Percentiles rank a stretch among this genome's conserved stretches.
These are phyloP conservation scores for Ascochyta lentis DNA, from an alignment of 2,329 filamentous ascomycete species.

Conservation along the genomic window DNA sequence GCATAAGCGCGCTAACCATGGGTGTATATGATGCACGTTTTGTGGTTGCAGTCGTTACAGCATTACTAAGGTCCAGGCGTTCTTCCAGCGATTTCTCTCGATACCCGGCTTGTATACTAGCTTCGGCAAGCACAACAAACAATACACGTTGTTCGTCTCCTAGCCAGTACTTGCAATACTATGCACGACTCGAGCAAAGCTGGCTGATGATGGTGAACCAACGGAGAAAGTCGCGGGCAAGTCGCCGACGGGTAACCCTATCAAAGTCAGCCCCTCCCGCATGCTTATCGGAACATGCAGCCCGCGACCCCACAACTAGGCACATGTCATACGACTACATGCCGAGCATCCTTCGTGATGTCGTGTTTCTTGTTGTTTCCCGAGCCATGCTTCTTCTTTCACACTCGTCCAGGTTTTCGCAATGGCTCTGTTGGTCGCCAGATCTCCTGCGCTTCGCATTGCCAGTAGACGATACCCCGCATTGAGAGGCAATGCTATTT, in stretches of 20 bases:
- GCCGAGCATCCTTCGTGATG: slow-evolving; percentile 20
- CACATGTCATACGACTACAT: slow-evolving; percentile 24
- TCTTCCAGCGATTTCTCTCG: slow-evolving; percentile 13
- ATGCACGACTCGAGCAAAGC: not conserved
- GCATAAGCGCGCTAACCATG: not conserved
- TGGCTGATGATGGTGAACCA: not conserved
- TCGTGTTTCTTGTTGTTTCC: slow-evolving; percentile 15
- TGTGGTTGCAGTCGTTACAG: not conserved
- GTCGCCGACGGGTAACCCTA: slow-evolving; percentile 16
- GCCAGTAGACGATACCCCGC: slow-evolving; percentile 32
- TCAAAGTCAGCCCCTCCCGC: slow-evolving; percentile 10
- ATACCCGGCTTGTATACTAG: slow-evolving; percentile 15
- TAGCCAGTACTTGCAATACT: not conserved
- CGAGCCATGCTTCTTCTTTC: slow-evolving; percentile 16
- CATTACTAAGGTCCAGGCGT: slow-evolving; percentile 7
- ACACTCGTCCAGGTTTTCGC: slow-evolving; percentile 1
- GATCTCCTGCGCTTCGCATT: slow-evolving; percentile 25
- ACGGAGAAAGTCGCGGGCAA: slow-evolving; percentile 6
- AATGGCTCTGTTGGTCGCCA: slow-evolving; percentile 25
- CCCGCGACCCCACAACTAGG: slow-evolving; percentile 25
- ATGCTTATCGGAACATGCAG: slow-evolving; percentile 30
- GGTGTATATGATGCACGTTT: not conserved
- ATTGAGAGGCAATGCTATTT: slow-evolving; percentile 11
- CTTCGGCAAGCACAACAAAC: slow-evolving; percentile 1
- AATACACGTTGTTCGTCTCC: not conserved